Conservation (phyloP, 306 rosid genomes). For the Hylodesmum podocarpum region DNA sequence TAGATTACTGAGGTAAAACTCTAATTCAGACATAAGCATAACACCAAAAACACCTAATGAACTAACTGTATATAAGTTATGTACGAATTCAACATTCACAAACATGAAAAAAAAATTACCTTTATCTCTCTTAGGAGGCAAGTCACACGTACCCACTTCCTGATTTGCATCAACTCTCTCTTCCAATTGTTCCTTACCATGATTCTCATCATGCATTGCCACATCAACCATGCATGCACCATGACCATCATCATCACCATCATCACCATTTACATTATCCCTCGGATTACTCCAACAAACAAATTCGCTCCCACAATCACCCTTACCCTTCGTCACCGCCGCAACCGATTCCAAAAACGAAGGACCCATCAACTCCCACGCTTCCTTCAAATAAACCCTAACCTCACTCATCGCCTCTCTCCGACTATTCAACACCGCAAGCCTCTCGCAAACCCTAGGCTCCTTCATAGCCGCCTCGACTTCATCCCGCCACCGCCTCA, state of each 20-base stretch:
- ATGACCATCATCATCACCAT: not conserved
- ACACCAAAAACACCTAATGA: no score
- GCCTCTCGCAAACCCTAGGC: conserved; percentile 37
- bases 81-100: not conserved
- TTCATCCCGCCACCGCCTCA: conserved; percentile 44
- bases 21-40: no score
- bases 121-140: conserved; percentile 21
- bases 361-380: conserved; percentile 58
- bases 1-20: no score
- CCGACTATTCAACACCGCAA: conserved; percentile 48
- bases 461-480: conserved; percentile 66
- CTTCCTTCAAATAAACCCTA: conserved; percentile 51
- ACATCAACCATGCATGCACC: conserved; percentile 23
- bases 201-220: conserved; percentile 3
- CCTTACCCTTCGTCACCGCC: not conserved
- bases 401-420: conserved; percentile 49
- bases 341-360: conserved; percentile 46
- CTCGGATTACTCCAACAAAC: not conserved
- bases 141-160: conserved; percentile 25
- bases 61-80: no score
- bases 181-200: conserved; percentile 20
- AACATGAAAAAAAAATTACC: conserved; percentile 25
- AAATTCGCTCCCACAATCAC: not conserved
- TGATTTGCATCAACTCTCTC: conserved; percentile 16
- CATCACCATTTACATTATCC: not conserved